Evolutionary conservation across 192 early-diverging fungal genomes (phyloP).

Genomic region (Pecoramyces ruminantium): DNA sequence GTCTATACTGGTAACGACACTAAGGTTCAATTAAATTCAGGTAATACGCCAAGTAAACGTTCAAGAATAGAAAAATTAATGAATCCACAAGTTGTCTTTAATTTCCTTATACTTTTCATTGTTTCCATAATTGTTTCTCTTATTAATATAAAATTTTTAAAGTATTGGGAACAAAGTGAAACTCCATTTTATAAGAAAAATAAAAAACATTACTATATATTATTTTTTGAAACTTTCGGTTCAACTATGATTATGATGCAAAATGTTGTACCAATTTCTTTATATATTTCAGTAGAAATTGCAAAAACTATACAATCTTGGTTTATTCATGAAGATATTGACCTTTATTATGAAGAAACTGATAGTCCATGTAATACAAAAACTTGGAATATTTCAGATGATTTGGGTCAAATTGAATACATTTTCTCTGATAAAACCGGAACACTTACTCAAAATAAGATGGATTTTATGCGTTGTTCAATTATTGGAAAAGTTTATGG

Average conservation of each 20-base stretch:
- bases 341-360: slow-evolving; percentile 70
- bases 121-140: slow-evolving; percentile 30
- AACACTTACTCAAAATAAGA: slow-evolving; percentile 83
- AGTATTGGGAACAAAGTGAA: slow-evolving; percentile 5
- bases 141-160: slow-evolving; percentile 12
- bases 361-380: slow-evolving; percentile 65
- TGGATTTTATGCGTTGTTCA: slow-evolving; percentile 86
- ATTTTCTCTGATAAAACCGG: not conserved
- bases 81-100: slow-evolving; percentile 68
- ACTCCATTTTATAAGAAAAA: no score
- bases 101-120: slow-evolving; percentile 61
- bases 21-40: slow-evolving; percentile 91
- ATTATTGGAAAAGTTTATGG: slow-evolving; percentile 76
- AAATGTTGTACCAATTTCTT: slow-evolving; percentile 88
- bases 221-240: not conserved
- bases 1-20: slow-evolving; percentile 87
- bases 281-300: slow-evolving; percentile 84
- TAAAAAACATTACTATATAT: no score
- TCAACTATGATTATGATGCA: slow-evolving; percentile 75
- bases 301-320: slow-evolving; percentile 76
- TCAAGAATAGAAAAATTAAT: slow-evolving; percentile 79
- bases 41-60: slow-evolving; percentile 80
- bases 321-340: slow-evolving; percentile 76
- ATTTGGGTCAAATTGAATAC: not conserved
- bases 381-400: slow-evolving; percentile 59